Percentiles rank a stretch among this genome's conserved stretches.
Conservation (phyloP, 164 flowering plant genomes). For the Nymphaea thermarum region DNA sequence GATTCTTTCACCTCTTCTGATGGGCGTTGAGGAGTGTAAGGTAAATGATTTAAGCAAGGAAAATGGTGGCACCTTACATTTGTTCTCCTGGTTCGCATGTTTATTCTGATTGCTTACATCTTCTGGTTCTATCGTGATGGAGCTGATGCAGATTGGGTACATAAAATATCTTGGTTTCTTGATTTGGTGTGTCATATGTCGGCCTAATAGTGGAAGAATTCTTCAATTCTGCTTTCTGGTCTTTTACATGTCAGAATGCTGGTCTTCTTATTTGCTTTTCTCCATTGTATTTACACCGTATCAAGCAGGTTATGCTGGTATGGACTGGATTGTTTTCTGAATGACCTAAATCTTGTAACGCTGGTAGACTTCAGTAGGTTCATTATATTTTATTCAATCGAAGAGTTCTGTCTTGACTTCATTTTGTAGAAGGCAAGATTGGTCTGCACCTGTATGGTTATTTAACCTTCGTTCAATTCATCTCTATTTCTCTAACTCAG, state of each 20-base stretch:
- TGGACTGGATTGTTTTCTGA: not conserved
- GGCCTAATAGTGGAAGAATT: too few relatives aligned
- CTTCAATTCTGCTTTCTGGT: not conserved
- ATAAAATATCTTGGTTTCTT: not conserved
- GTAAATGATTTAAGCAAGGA: not conserved
- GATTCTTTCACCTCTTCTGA: conserved; percentile 62
- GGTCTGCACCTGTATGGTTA: not conserved
- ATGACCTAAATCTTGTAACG: not conserved
- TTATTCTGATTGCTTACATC: not conserved
- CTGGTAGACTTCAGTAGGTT: not conserved
- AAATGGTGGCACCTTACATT: not conserved
- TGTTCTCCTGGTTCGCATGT: not conserved
- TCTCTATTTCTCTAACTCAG: too few relatives aligned
- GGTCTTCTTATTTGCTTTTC: not conserved
- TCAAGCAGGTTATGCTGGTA: not conserved
- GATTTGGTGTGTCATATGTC: not conserved
- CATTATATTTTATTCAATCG: too few relatives aligned
- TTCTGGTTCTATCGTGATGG: not conserved
- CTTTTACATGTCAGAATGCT: not conserved
- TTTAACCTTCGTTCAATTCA: too few relatives aligned
- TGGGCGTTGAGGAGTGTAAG: conserved; percentile 20
- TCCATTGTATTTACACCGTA: not conserved
- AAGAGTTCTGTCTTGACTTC: not conserved
- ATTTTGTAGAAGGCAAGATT: not conserved
- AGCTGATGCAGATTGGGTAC: not conserved